These are phyloP conservation scores for Neoboletus subvelutipes DNA, from an alignment of 768 basidiomycete species.

Conservation along the genomic window DNA sequence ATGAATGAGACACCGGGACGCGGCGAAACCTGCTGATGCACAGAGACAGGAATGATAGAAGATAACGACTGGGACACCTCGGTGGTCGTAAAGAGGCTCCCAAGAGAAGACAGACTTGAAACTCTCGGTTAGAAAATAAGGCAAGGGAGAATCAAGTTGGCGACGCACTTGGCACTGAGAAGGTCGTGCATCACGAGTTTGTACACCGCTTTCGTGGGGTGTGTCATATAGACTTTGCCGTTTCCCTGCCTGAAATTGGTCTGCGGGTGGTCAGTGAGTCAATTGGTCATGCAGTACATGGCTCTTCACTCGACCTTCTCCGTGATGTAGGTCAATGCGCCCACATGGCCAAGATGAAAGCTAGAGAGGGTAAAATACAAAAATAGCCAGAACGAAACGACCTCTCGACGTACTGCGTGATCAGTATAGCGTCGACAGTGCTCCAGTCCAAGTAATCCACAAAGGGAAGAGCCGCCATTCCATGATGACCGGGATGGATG, in stretches of 20 bases:
- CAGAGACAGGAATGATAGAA: constrained; percentile 83
- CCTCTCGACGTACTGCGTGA: constrained; percentile 77
- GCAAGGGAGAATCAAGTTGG: not conserved
- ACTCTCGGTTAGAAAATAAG: not conserved
- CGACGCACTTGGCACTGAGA: constrained; percentile 79
- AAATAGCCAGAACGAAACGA: not conserved
- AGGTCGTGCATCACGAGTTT: constrained; percentile 99
- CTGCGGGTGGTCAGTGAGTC: constrained; percentile 40
- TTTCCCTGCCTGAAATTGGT: constrained; percentile 97
- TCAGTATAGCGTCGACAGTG: constrained; percentile 89
- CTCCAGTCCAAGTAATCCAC: constrained; percentile 97
- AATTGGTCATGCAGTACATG: not conserved
- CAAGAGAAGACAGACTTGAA: constrained; percentile 58
- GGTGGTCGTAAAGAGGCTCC: constrained; percentile 70
- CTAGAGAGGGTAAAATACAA: constrained; percentile 38
- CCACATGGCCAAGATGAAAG: constrained; percentile 97
- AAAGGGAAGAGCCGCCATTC: constrained; percentile 91
- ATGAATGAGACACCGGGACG: constrained; percentile 92
- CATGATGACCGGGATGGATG: constrained; percentile 89
- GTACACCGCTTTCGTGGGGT: constrained; percentile 96
- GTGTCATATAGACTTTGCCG: constrained; percentile 98
- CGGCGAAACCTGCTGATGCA: constrained; percentile 85
- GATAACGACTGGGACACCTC: constrained; percentile 80
- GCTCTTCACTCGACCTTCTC: constrained; percentile 67
- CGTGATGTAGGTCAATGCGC: constrained; percentile 91